These are phyloP conservation scores for Pythium rishiriense DNA, from an alignment of 352 stramenopile species.

Conservation along the genomic window DNA sequence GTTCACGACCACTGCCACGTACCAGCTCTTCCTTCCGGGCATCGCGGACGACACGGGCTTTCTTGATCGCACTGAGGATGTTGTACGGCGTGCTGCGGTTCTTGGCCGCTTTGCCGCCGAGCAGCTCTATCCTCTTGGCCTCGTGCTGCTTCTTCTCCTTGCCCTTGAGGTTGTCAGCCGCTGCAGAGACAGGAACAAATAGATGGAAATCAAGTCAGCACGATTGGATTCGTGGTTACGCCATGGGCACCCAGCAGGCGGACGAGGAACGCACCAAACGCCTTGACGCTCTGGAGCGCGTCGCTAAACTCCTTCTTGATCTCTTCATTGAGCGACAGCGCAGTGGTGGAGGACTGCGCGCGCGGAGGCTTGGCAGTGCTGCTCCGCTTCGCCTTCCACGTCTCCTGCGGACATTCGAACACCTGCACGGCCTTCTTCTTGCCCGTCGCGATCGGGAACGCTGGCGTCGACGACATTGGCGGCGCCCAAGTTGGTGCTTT, in stretches of 20 bases:
- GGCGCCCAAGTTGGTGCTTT: neutral
- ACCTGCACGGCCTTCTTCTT: constrained; percentile 81
- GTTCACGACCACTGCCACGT: constrained; percentile 12
- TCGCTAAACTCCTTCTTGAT: constrained; percentile 81
- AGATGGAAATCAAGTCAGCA: neutral
- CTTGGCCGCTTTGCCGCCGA: constrained; percentile 63
- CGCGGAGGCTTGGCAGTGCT: constrained; percentile 23
- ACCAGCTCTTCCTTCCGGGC: constrained; percentile 62
- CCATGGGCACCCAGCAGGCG: neutral
- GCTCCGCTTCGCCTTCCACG: constrained; percentile 59
- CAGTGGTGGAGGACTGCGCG: constrained; percentile 31
- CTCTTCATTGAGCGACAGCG: constrained; percentile 60
- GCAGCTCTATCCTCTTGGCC: constrained; percentile 65
- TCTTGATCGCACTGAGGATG: constrained; percentile 72
- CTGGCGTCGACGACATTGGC: constrained; percentile 42
- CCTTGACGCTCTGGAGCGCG: constrained; percentile 66
- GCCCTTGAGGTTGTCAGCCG: constrained; percentile 55
- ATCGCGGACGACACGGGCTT: constrained; percentile 52
- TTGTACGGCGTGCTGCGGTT: constrained; percentile 70
- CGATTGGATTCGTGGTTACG: neutral
- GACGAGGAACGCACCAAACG: constrained; percentile 46
- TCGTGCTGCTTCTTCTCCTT: constrained; percentile 82
- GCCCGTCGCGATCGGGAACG: constrained; percentile 72
- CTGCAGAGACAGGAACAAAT: constrained; percentile 16
- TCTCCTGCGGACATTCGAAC: constrained; percentile 71